Percentiles rank a stretch among this genome's conserved stretches.
phyloP scores from a whole-genome alignment of 768 basidiomycete genomes.

The Sistotremastrum niveocremeum region DNA sequence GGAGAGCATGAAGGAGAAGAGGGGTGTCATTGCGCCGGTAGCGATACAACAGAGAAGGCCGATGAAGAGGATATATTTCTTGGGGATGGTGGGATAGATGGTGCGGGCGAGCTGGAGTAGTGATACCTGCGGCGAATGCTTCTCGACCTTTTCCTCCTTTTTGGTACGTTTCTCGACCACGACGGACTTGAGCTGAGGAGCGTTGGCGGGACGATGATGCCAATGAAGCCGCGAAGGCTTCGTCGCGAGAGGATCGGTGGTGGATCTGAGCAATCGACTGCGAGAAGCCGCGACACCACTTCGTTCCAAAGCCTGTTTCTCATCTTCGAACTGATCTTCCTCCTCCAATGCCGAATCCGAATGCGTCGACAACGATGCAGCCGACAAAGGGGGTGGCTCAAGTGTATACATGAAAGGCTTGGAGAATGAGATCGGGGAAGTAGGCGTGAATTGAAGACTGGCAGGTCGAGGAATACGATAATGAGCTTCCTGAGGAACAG shows the following conservation, averaged over 20 bases:
- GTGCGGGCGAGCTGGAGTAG: conserved; percentile 37
- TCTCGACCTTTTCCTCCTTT: conserved; percentile 13
- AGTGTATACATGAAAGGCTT: conserved; percentile 2
- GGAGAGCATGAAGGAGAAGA: conserved; percentile 87
- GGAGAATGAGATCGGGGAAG: conserved; percentile 27
- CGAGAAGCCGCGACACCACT: conserved; percentile 24
- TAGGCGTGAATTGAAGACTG: conserved; percentile 59
- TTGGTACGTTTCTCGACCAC: conserved; percentile 5
- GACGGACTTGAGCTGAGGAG: conserved; percentile 11
- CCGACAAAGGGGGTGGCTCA: conserved; percentile 12
- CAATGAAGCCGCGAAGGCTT: conserved; percentile 2
- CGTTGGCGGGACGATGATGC: conserved; percentile 6
- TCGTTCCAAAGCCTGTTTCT: conserved; percentile 21
- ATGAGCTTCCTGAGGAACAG: not conserved
- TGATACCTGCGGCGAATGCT: conserved; percentile 13
- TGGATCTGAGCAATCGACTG: conserved; percentile 4
- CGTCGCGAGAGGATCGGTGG: conserved; percentile 2
- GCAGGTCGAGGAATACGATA: conserved; percentile 5
- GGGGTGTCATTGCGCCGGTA: conserved; percentile 76
- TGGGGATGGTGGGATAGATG: conserved; percentile 59
- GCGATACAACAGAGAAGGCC: conserved; percentile 58
- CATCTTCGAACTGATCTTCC: conserved; percentile 11
- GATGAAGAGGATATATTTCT: conserved; percentile 53
- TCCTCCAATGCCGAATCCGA: conserved; percentile 15
- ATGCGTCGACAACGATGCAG: conserved; percentile 31